Percentiles rank a stretch among this genome's conserved stretches.
Evolutionary conservation across 805 yeast species (phyloP).

Genomic region (Trichomonascus vanleenenianus): DNA sequence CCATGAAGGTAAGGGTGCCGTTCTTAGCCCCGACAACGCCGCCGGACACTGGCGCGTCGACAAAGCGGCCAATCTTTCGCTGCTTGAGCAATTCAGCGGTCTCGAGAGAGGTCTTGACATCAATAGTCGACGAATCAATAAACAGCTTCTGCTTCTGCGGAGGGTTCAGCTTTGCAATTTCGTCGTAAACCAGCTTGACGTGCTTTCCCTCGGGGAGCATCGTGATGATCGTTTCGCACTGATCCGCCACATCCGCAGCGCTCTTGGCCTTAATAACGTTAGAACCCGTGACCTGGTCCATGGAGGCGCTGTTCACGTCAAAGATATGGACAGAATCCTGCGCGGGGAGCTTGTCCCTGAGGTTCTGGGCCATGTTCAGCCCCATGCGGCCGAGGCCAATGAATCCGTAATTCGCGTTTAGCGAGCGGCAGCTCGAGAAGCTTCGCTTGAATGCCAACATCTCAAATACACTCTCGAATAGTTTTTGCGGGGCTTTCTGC

Average conservation of each 20-base stretch:
- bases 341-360: slow-evolving; percentile 32
- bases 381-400: slow-evolving; percentile 54
- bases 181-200: slow-evolving; percentile 35
- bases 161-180: slow-evolving; percentile 25
- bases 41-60: slow-evolving; percentile 51
- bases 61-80: slow-evolving; percentile 32
- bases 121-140: slow-evolving; percentile 47
- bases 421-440: slow-evolving; percentile 7
- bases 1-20: slow-evolving; percentile 46
- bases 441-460: slow-evolving; percentile 1
- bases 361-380: slow-evolving; percentile 46
- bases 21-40: slow-evolving; percentile 48
- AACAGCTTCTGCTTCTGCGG: slow-evolving; percentile 24
- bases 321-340: slow-evolving; percentile 37
- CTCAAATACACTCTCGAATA: background rate
- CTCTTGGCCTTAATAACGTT: slow-evolving; percentile 15
- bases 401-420: slow-evolving; percentile 35
- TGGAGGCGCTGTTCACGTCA: slow-evolving; percentile 33
- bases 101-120: slow-evolving; percentile 39
- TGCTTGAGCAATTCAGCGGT: slow-evolving; percentile 34
- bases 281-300: slow-evolving; percentile 22
- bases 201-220: slow-evolving; percentile 52
- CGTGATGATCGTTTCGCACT: slow-evolving; percentile 33
- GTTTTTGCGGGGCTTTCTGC: too few relatives aligned
- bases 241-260: slow-evolving; percentile 20